These are phyloP conservation scores for Rhizopogon roseolus DNA, from an alignment of 768 basidiomycete genomes.

Conservation along the genomic window DNA sequence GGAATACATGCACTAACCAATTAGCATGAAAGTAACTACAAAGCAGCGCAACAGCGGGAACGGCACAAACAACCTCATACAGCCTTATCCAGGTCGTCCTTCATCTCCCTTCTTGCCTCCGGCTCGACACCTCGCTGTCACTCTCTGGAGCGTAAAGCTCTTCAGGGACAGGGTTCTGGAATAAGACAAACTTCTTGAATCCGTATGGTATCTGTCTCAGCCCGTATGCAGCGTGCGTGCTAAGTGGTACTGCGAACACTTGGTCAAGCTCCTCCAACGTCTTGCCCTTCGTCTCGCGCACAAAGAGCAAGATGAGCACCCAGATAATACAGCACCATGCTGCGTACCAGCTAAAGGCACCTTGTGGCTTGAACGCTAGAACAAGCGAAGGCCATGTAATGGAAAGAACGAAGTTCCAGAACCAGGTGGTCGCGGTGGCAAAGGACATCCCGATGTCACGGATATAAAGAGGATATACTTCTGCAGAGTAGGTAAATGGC, in stretches of 20 bases:
- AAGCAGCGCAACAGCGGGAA: too few relatives aligned
- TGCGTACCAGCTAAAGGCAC: conserved; percentile 74
- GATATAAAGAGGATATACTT: conserved; percentile 79
- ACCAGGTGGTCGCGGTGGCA: conserved; percentile 60
- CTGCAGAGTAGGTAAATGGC: conserved; percentile 87
- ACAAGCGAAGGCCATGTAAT: conserved; percentile 70
- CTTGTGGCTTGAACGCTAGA: conserved; percentile 59
- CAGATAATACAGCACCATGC: conserved; percentile 54
- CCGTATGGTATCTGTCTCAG: conserved; percentile 47
- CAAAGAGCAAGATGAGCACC: conserved; percentile 53
- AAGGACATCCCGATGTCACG: conserved; percentile 59
- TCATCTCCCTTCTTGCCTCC: conserved; percentile 4
- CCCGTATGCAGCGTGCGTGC: conserved; percentile 54
- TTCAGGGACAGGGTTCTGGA: conserved; percentile 22
- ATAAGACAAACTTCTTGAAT: conserved; percentile 45
- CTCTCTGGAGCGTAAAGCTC: conserved; percentile 41
- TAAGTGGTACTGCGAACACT: conserved; percentile 54
- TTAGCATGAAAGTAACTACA: too few relatives aligned
- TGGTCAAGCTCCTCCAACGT: conserved; percentile 52
- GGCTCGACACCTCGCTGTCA: conserved; percentile 15
- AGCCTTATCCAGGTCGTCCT: conserved; percentile 9
- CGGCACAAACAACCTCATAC: not conserved
- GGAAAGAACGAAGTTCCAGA: conserved; percentile 58
- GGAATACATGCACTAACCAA: too few relatives aligned
- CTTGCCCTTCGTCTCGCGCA: conserved; percentile 68